A percentile compares a stretch with the other conserved stretches of the same genome.
Conservation (phyloP, 352 stramenopile species). For the Hyaloperonospora brassicae region DNA sequence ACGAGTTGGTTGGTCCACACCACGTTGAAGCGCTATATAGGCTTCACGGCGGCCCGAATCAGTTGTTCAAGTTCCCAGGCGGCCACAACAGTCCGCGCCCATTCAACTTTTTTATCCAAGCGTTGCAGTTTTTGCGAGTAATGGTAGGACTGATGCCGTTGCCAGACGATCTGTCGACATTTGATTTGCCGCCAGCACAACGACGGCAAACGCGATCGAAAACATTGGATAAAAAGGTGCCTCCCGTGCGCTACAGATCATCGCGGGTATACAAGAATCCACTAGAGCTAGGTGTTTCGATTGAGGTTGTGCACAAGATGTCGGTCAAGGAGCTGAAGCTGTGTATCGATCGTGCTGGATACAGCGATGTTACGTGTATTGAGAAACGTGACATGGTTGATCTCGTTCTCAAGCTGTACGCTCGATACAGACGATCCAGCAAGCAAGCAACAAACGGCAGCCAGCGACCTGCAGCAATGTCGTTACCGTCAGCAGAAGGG, state of each 20-base stretch:
- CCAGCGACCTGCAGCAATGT: slow-evolving; percentile 4
- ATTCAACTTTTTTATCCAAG: slow-evolving; percentile 72
- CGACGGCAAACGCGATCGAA: slow-evolving; percentile 16
- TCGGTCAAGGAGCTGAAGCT: slow-evolving; percentile 74
- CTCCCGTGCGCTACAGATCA: slow-evolving; percentile 25
- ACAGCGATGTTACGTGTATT: slow-evolving; percentile 64
- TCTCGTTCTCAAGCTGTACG: slow-evolving; percentile 74
- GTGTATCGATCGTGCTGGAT: slow-evolving; percentile 57
- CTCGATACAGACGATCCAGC: slow-evolving; percentile 49
- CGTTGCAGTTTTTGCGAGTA: slow-evolving; percentile 68
- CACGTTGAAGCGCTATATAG: slow-evolving; percentile 68
- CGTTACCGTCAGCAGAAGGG: slow-evolving; percentile 10
- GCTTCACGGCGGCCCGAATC: slow-evolving; percentile 66
- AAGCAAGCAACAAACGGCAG: slow-evolving; percentile 32
- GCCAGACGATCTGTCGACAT: slow-evolving; percentile 44
- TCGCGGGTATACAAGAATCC: slow-evolving; percentile 62
- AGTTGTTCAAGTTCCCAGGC: slow-evolving; percentile 72
- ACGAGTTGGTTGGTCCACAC: slow-evolving; percentile 72
- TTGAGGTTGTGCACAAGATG: slow-evolving; percentile 66
- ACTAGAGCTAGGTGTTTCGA: slow-evolving; percentile 37
- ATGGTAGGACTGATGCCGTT: slow-evolving; percentile 73
- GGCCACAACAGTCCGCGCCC: slow-evolving; percentile 75
- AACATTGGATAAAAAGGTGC: slow-evolving; percentile 12
- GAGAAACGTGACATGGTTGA: slow-evolving; percentile 80
- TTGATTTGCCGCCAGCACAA: slow-evolving; percentile 31